These are phyloP conservation scores for Suillus occidentalis DNA, from an alignment of 768 basidiomycete species.

Conservation along the genomic window DNA sequence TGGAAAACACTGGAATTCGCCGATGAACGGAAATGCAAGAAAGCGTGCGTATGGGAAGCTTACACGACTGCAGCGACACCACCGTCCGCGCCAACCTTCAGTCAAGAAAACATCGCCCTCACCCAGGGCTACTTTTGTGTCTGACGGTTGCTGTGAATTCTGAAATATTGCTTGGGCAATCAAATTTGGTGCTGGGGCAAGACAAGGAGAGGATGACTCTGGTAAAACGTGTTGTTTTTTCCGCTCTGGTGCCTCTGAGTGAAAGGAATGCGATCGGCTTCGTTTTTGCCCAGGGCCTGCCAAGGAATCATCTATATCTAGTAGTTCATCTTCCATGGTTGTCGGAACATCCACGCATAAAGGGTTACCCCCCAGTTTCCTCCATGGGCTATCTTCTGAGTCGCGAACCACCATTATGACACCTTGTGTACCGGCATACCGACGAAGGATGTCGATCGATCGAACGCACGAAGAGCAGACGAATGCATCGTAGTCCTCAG, in stretches of 20 bases:
- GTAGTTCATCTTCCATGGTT: conserved; percentile 17
- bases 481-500: conserved; percentile 72
- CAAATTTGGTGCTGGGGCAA: conserved; percentile 53
- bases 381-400: conserved; percentile 49
- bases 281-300: conserved; percentile 47
- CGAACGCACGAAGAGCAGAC: conserved; percentile 72
- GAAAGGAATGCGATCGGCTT: conserved; percentile 27
- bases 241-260: conserved; percentile 35
- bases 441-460: conserved; percentile 49
- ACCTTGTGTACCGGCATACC: conserved; percentile 69
- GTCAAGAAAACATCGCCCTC: conserved; percentile 76
- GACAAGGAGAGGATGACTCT: conserved; percentile 41
- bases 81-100: conserved; percentile 71
- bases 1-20: conserved; percentile 53
- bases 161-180: conserved; percentile 47
- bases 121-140: conserved; percentile 38
- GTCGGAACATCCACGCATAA: conserved; percentile 7
- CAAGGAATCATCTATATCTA: conserved; percentile 28
- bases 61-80: conserved; percentile 73
- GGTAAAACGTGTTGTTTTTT: conserved; percentile 47
- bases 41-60: conserved; percentile 20
- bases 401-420: conserved; percentile 67
- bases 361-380: conserved; percentile 37
- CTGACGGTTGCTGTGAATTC: conserved; percentile 6
- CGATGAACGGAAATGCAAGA: conserved; percentile 6